Percentiles rank a stretch among this genome's conserved stretches.
These are phyloP conservation scores for Mrakia blollopis DNA, from an alignment of 768 basidiomycete species.

Conservation along the genomic window DNA sequence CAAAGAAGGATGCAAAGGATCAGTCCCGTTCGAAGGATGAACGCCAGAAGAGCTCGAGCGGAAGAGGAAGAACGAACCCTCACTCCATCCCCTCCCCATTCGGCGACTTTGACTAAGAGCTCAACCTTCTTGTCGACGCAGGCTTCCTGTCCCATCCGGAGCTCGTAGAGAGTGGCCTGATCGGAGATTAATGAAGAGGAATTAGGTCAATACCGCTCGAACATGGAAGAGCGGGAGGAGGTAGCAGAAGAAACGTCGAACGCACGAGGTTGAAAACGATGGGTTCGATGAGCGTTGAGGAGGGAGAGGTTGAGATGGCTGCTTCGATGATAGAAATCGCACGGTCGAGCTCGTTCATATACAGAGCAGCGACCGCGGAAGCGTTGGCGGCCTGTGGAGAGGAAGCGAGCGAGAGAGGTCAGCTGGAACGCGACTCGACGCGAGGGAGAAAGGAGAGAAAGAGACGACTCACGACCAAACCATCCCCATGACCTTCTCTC, in stretches of 20 bases:
- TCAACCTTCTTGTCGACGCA: slow-evolving; percentile 22
- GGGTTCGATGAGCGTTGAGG: slow-evolving; percentile 22
- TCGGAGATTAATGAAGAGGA: neutral
- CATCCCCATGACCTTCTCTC: neutral
- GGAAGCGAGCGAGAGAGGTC: neutral
- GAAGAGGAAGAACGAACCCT: neutral
- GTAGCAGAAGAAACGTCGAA: neutral
- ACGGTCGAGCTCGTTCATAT: slow-evolving; percentile 7
- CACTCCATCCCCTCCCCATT: slow-evolving; percentile 27
- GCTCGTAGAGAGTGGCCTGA: slow-evolving; percentile 29
- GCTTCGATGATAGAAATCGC: slow-evolving; percentile 23
- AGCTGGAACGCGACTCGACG: neutral
- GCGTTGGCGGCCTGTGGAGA: slow-evolving; percentile 15
- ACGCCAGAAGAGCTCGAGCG: no score
- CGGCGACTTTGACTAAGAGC: slow-evolving; percentile 11
- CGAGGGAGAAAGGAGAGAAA: no score
- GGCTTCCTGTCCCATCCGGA: slow-evolving; percentile 7
- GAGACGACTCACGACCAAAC: slow-evolving; percentile 16
- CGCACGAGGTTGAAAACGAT: slow-evolving; percentile 29
- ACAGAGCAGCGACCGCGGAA: slow-evolving; percentile 21
- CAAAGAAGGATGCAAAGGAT: neutral
- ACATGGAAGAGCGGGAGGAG: neutral
- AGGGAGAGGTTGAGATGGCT: slow-evolving; percentile 5
- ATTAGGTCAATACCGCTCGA: neutral
- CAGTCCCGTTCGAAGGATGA: neutral